Evolutionary conservation across 2,329 filamentous ascomycete species (phyloP).

Genomic region (Botrytis hyacinthi): DNA sequence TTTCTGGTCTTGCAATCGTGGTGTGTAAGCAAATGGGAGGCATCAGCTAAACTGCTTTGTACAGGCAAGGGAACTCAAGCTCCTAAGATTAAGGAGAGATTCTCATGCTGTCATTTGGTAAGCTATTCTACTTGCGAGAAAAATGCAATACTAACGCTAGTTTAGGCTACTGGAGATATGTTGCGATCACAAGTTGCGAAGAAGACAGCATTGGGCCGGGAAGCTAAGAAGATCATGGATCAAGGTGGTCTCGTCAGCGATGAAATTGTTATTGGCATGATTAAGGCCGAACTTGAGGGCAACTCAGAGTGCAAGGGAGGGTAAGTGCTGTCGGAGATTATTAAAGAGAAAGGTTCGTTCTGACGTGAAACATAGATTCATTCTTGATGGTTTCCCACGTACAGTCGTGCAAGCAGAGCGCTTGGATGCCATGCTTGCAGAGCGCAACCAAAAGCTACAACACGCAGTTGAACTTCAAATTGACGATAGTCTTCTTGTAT

Average conservation of each 20-base stretch:
- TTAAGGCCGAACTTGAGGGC: conserved; percentile 91
- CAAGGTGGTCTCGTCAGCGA: conserved; percentile 95
- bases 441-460: conserved; percentile 79
- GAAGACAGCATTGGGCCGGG: conserved; percentile 89
- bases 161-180: conserved; percentile 96
- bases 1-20: background rate
- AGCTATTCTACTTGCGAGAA: conserved; percentile 37
- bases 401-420: conserved; percentile 94
- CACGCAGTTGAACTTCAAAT: conserved; percentile 97
- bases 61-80: conserved; percentile 98
- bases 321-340: conserved; percentile 51
- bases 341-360: background rate
- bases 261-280: conserved; percentile 99
- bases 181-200: conserved; percentile 96
- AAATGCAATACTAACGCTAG: conserved; percentile 3
- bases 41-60: conserved; percentile 32
- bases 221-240: conserved; percentile 99
- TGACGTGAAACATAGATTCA: conserved; percentile 66
- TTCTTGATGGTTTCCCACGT: conserved; percentile 96
- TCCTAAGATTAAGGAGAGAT: conserved; percentile 97
- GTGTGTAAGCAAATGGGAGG: background rate
- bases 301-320: conserved; percentile 97
- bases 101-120: conserved; percentile 95
- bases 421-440: conserved; percentile 85
- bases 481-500: conserved; percentile 88